Conservation (phyloP, 495 filamentous ascomycete species). For the Xylaria venustula region DNA sequence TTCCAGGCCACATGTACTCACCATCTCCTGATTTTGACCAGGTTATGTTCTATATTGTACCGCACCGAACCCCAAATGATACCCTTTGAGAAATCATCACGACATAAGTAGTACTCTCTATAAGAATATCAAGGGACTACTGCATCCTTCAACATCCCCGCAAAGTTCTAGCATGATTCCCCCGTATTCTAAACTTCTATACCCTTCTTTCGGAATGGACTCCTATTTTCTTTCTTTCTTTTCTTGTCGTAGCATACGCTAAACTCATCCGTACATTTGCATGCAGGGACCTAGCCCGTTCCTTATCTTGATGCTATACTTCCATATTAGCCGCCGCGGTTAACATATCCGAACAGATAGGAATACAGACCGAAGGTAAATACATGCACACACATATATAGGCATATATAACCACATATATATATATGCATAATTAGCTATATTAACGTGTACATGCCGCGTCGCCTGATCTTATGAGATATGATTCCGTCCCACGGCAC, state of each 20-base stretch:
- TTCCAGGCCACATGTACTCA: background rate
- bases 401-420: background rate
- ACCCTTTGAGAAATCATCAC: background rate
- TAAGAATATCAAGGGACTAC: background rate
- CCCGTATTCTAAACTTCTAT: background rate
- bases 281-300: background rate
- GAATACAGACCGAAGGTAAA: background rate
- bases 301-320: background rate
- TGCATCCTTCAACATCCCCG: background rate
- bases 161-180: background rate
- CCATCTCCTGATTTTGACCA: background rate
- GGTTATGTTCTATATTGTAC: background rate
- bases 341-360: constrained; percentile 11
- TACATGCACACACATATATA: background rate
- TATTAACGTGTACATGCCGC: background rate
- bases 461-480: constrained; percentile 11
- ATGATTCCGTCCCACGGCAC: background rate
- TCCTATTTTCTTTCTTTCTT: background rate
- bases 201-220: background rate
- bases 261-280: background rate
- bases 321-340: constrained; percentile 15
- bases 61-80: no score
- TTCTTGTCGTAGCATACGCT: background rate
- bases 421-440: constrained; percentile 9
- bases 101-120: background rate